Conservation (phyloP, 2,329 filamentous ascomycete species). For the Fusarium chaquense region DNA sequence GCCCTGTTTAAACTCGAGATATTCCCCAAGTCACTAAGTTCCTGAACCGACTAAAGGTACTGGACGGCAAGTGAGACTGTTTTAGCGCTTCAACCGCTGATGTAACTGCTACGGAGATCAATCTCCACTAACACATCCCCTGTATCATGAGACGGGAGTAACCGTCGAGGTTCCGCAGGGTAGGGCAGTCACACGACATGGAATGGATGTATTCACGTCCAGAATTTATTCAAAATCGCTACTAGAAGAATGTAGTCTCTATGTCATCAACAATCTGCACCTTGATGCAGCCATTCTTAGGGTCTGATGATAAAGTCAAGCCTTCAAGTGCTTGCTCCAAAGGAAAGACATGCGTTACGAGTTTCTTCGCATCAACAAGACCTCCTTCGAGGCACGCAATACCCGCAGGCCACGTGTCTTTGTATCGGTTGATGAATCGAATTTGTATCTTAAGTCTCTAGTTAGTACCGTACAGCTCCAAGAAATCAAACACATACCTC, state of each 20-base stretch:
- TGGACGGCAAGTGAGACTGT: not conserved
- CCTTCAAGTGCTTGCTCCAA: slow-evolving; percentile 71
- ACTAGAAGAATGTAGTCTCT: slow-evolving; percentile 44
- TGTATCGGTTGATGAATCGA: slow-evolving; percentile 77
- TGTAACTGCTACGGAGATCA: not conserved
- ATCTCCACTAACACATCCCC: slow-evolving; percentile 4
- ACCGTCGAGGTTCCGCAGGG: not conserved
- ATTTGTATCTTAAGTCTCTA: slow-evolving; percentile 63
- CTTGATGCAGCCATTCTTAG: slow-evolving; percentile 52
- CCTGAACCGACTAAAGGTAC: not conserved
- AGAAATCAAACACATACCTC: slow-evolving; percentile 57
- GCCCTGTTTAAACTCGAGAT: not conserved
- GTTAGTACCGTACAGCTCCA: slow-evolving; percentile 1
- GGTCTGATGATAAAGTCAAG: slow-evolving; percentile 51
- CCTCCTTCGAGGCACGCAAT: slow-evolving; percentile 70
- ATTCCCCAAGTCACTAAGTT: not conserved
- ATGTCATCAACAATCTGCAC: slow-evolving; percentile 53
- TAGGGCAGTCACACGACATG: slow-evolving; percentile 1
- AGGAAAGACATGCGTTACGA: slow-evolving; percentile 71
- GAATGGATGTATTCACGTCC: not conserved
- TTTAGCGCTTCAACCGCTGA: slow-evolving; percentile 6
- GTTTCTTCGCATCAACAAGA: slow-evolving; percentile 69
- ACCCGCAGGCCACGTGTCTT: slow-evolving; percentile 76
- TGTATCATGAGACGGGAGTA: slow-evolving; percentile 1
- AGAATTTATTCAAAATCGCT: not conserved